Evolutionary conservation across 2,329 filamentous ascomycete genomes (phyloP).

Genomic region (Penicillium palitans): DNA sequence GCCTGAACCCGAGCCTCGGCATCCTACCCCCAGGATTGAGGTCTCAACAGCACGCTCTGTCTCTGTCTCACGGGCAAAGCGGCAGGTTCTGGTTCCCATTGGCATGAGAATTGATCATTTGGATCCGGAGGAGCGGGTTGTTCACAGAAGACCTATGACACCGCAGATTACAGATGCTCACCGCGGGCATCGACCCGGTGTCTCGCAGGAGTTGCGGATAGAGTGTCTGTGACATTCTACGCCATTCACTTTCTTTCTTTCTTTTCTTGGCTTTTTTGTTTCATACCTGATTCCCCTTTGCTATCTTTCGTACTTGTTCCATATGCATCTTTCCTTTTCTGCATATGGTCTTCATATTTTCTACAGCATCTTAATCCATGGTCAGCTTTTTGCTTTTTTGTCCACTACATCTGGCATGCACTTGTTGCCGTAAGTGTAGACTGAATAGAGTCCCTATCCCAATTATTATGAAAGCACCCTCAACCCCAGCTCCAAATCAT

Average conservation of each 20-base stretch:
- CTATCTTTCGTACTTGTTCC: not conserved
- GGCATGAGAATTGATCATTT: constrained; percentile 26
- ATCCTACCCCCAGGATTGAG: constrained; percentile 23
- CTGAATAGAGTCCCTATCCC: not conserved
- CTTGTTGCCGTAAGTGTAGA: not conserved
- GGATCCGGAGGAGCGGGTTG: constrained; percentile 31
- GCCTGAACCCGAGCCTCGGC: constrained; percentile 7
- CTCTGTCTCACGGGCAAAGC: constrained; percentile 37
- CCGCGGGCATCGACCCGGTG: constrained; percentile 32
- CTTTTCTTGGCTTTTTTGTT: not conserved
- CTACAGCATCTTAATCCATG: not conserved
- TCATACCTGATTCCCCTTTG: constrained; percentile 8
- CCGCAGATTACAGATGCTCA: constrained; percentile 32
- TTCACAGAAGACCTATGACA: constrained; percentile 30
- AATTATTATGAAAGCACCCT: not conserved
- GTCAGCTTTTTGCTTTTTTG: not conserved
- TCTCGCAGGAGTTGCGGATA: constrained; percentile 36
- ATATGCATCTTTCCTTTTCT: not conserved
- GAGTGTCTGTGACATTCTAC: constrained; percentile 26
- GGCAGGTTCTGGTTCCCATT: constrained; percentile 41
- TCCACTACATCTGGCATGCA: not conserved
- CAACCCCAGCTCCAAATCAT: not conserved
- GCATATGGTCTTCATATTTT: not conserved
- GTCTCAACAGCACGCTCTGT: constrained; percentile 43
- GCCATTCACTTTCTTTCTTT: not conserved